Percentiles rank a stretch among this genome's conserved stretches.
These are phyloP conservation scores for Fusarium beomiforme DNA, from an alignment of 2,329 filamentous ascomycete species.

Conservation along the genomic window DNA sequence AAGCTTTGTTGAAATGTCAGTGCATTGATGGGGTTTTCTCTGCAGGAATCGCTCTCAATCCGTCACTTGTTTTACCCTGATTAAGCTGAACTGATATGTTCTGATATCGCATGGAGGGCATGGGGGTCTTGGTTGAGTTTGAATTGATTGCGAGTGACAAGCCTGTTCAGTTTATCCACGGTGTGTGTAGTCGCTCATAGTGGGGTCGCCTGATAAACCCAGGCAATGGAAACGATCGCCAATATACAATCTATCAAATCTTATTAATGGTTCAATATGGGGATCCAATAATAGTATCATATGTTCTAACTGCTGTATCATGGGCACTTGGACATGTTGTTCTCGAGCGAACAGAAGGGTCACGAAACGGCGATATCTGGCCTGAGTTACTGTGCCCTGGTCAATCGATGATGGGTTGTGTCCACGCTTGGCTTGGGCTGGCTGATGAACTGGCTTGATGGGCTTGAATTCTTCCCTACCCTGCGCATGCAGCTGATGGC, in stretches of 20 bases:
- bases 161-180: neutral
- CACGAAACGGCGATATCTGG: neutral
- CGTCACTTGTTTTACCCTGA: neutral
- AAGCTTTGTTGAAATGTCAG: neutral
- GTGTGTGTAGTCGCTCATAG: neutral
- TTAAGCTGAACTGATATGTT: constrained; percentile 15
- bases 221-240: neutral
- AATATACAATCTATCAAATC: constrained; percentile 2
- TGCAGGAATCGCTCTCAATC: neutral
- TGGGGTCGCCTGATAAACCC: neutral
- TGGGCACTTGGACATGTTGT: constrained; percentile 5
- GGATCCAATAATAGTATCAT: constrained; percentile 5
- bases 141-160: neutral
- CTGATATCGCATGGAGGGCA: neutral
- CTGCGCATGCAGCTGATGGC: constrained; percentile 19
- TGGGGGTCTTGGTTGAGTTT: constrained; percentile 7
- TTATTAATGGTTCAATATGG: constrained; percentile 1
- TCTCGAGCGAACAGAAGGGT: neutral
- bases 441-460: constrained; percentile 13
- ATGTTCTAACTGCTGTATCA: constrained; percentile 13
- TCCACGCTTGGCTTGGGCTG: constrained; percentile 26
- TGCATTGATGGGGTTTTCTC: neutral
- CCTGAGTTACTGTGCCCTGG: constrained; percentile 3
- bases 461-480: constrained; percentile 12
- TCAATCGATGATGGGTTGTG: constrained; percentile 29